Percentiles rank a stretch among this genome's conserved stretches.
Conservation (phyloP, 164 flowering plant genomes). For the Malania oleifera region DNA sequence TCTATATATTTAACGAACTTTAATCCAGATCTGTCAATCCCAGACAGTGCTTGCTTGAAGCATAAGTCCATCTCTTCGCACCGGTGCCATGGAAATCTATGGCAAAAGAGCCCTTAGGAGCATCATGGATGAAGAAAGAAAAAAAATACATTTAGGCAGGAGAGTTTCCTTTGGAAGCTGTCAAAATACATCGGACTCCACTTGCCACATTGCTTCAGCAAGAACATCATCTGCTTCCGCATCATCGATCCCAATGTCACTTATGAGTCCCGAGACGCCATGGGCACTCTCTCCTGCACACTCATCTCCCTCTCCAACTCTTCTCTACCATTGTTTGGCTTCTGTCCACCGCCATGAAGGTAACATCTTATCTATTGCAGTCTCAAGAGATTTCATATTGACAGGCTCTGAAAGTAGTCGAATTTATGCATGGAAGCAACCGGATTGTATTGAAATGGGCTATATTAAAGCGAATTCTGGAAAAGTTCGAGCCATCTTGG, state of each 20-base stretch:
- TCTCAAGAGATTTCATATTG: slow-evolving; percentile 21
- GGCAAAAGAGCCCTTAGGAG: slow-evolving; percentile 7
- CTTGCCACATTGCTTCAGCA: slow-evolving; percentile 13
- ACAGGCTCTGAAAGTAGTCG: slow-evolving; percentile 28
- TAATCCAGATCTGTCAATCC: no score
- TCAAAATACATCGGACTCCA: slow-evolving; percentile 5
- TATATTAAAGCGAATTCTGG: slow-evolving; percentile 23
- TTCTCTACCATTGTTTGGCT: slow-evolving; percentile 31
- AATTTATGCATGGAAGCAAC: slow-evolving; percentile 27
- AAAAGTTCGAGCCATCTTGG: slow-evolving; percentile 24
- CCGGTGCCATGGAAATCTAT: slow-evolving; percentile 28
- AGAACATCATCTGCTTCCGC: slow-evolving; percentile 12
- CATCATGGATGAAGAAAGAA: slow-evolving; percentile 13
- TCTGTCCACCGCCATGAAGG: slow-evolving; percentile 32
- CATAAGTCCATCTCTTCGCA: no score
- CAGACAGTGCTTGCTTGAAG: no score
- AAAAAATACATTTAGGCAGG: neutral
- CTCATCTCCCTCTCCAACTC: slow-evolving; percentile 29
- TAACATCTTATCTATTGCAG: slow-evolving; percentile 23
- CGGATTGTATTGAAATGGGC: slow-evolving; percentile 26
- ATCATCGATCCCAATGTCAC: neutral
- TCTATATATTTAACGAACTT: no score
- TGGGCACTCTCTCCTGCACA: slow-evolving; percentile 32
- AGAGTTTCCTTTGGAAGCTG: slow-evolving; percentile 15
- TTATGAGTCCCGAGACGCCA: slow-evolving; percentile 29